phyloP scores from a whole-genome alignment of 2,329 filamentous ascomycete genomes.

The Cryphonectria naterciae region DNA sequence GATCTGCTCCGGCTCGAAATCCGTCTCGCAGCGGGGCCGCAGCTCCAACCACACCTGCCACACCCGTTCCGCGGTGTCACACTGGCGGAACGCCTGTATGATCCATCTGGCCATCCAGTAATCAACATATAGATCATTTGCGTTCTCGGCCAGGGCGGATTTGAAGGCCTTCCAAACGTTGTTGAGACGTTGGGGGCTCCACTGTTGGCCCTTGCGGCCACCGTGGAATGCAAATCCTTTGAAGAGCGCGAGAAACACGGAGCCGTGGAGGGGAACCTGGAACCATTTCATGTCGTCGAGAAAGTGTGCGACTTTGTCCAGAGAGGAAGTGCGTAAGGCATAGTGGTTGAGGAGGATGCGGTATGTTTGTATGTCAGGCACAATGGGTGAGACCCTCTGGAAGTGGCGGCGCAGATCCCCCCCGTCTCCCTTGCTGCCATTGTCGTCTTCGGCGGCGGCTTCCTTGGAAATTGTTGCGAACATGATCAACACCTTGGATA shows the following conservation, averaged over 20 bases:
- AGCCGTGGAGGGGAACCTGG: slow-evolving; percentile 70
- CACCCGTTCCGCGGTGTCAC: slow-evolving; percentile 55
- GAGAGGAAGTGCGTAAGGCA: slow-evolving; percentile 68
- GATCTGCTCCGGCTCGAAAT: slow-evolving; percentile 38
- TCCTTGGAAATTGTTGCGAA: slow-evolving; percentile 58
- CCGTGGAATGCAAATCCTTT: slow-evolving; percentile 81
- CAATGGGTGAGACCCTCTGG: slow-evolving; percentile 68
- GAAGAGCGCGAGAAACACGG: slow-evolving; percentile 80
- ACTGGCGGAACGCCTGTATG: slow-evolving; percentile 66
- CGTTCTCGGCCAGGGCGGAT: slow-evolving; percentile 52
- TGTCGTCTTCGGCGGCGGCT: slow-evolving; percentile 45
- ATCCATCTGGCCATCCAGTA: slow-evolving; percentile 65
- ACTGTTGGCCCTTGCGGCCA: slow-evolving; percentile 63
- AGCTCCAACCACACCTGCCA: slow-evolving; percentile 58
- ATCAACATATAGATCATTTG: slow-evolving; percentile 55
- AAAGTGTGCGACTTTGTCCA: slow-evolving; percentile 70
- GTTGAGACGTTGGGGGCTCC: slow-evolving; percentile 72
- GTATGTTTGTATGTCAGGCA: slow-evolving; percentile 79
- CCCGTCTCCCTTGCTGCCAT: background rate
- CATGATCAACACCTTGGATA: slow-evolving; percentile 62
- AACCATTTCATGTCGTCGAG: slow-evolving; percentile 80
- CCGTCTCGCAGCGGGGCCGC: slow-evolving; percentile 51
- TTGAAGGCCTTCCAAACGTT: slow-evolving; percentile 70
- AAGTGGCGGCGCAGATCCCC: slow-evolving; percentile 51
- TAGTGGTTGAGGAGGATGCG: slow-evolving; percentile 78